These are phyloP conservation scores for Tetrapyrgos nigripes DNA, from an alignment of 1,284 basidiomycete genomes.

Conservation along the genomic window DNA sequence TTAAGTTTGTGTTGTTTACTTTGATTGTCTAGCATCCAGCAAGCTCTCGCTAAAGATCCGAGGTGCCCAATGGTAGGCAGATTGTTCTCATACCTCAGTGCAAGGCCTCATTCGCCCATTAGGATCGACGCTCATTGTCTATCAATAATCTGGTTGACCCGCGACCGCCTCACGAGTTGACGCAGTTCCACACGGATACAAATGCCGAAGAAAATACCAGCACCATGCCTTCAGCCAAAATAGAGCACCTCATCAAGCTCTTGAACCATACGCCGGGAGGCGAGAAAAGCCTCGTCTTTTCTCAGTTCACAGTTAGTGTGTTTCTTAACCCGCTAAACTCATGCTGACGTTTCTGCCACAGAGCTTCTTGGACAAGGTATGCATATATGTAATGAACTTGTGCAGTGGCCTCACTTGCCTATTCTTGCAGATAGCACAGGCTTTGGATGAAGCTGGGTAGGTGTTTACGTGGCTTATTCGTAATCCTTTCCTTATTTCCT, in stretches of 20 bases:
- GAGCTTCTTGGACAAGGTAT: conserved; percentile 76
- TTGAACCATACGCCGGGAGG: conserved; percentile 69
- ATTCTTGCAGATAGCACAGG: conserved; percentile 66
- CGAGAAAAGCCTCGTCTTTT: conserved; percentile 86
- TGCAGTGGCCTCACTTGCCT: conserved; percentile 11
- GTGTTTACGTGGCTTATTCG: conserved; percentile 22
- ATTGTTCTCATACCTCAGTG: neutral
- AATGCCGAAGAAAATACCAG: conserved; percentile 46
- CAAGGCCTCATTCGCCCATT: conserved; percentile 1
- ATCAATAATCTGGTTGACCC: conserved; percentile 72
- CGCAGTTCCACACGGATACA: conserved; percentile 56
- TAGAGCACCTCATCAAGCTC: conserved; percentile 79
- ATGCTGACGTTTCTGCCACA: neutral
- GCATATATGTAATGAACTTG: conserved; percentile 9
- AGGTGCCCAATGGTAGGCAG: conserved; percentile 79
- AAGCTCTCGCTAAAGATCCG: conserved; percentile 68
- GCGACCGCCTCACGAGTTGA: conserved; percentile 67
- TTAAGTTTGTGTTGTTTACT: no score
- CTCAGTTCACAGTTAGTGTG: conserved; percentile 73
- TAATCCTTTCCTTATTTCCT: conserved; percentile 15
- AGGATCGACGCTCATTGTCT: conserved; percentile 77
- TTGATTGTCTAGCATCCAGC: conserved; percentile 58
- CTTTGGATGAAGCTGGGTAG: conserved; percentile 69
- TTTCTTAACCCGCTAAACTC: neutral
- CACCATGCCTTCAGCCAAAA: conserved; percentile 78